Conservation (phyloP, 129 eudicot genomes). For the Escallonia herrerae region DNA sequence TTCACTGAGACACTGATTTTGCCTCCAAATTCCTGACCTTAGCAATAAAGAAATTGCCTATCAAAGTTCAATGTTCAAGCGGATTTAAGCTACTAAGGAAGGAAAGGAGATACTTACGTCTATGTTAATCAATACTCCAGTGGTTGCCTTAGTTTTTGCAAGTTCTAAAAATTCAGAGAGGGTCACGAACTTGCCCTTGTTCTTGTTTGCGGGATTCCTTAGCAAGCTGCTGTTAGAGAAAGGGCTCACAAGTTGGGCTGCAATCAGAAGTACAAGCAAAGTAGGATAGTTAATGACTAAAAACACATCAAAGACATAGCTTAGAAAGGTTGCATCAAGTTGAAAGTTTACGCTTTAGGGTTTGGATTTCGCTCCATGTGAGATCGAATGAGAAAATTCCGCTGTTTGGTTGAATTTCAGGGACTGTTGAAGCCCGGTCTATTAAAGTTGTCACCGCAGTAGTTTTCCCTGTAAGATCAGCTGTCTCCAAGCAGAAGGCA, state of each 20-base stretch:
- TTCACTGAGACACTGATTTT: too few relatives aligned
- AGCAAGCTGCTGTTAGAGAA: conserved; percentile 33
- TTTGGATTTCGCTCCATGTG: conserved; percentile 74
- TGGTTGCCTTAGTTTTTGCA: conserved; percentile 53
- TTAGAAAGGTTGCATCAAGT: too few relatives aligned
- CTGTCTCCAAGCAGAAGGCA: conserved; percentile 63
- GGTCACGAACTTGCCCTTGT: conserved; percentile 66
- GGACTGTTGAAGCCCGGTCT: conserved; percentile 36
- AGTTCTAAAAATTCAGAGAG: conserved; percentile 76
- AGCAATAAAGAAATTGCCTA: too few relatives aligned
- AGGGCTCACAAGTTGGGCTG: conserved; percentile 58
- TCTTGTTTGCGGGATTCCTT: conserved; percentile 68
- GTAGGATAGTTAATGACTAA: not conserved
- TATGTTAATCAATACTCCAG: conserved; percentile 61
- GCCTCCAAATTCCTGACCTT: too few relatives aligned
- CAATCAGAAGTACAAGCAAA: conserved; percentile 8
- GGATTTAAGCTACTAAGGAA: not conserved
- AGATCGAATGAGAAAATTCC: conserved; percentile 94
- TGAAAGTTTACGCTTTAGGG: conserved; percentile 54
- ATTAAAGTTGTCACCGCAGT: conserved; percentile 52
- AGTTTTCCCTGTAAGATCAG: conserved; percentile 61
- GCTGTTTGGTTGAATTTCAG: conserved; percentile 50
- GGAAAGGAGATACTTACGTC: conserved; percentile 30
- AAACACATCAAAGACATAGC: not conserved
- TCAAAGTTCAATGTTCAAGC: too few relatives aligned